Evolutionary conservation across 1,139 yeast species (phyloP).

Genomic region (Geotrichum bryndzae): DNA sequence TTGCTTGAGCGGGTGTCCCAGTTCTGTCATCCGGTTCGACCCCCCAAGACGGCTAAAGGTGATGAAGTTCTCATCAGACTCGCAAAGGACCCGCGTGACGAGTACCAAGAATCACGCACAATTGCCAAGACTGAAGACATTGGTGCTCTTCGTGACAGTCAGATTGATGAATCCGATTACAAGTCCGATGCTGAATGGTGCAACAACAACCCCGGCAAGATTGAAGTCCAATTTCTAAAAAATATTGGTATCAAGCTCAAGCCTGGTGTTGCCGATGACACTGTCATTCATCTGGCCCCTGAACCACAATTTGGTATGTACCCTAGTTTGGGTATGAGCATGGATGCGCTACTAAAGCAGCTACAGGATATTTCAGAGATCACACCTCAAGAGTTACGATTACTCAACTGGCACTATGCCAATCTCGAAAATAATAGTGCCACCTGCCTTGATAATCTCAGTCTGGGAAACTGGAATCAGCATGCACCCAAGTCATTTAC

Average conservation of each 20-base stretch:
- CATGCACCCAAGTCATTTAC: constrained; percentile 38
- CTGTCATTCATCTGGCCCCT: constrained; percentile 32
- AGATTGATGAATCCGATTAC: constrained; percentile 16
- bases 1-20: constrained; percentile 36
- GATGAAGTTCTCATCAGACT: constrained; percentile 36
- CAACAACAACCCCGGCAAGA: constrained; percentile 29
- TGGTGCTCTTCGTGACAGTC: constrained; percentile 21
- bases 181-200: constrained; percentile 13
- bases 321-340: constrained; percentile 38
- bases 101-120: constrained; percentile 30
- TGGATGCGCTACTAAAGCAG: constrained; percentile 34
- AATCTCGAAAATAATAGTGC: constrained; percentile 40
- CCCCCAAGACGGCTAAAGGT: constrained; percentile 36
- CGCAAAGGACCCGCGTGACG: constrained; percentile 36
- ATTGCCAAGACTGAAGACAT: constrained; percentile 35
- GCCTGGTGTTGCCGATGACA: constrained; percentile 20
- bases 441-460: constrained; percentile 34
- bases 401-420: constrained; percentile 41
- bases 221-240: constrained; percentile 29
- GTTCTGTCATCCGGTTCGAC: constrained; percentile 33
- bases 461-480: constrained; percentile 41
- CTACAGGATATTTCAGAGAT: constrained; percentile 33
- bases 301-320: constrained; percentile 35
- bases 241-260: constrained; percentile 31
- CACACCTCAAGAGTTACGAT: constrained; percentile 33